phyloP scores from a whole-genome alignment of 2,329 filamentous ascomycete genomes.

The Xylaria polymorpha region DNA sequence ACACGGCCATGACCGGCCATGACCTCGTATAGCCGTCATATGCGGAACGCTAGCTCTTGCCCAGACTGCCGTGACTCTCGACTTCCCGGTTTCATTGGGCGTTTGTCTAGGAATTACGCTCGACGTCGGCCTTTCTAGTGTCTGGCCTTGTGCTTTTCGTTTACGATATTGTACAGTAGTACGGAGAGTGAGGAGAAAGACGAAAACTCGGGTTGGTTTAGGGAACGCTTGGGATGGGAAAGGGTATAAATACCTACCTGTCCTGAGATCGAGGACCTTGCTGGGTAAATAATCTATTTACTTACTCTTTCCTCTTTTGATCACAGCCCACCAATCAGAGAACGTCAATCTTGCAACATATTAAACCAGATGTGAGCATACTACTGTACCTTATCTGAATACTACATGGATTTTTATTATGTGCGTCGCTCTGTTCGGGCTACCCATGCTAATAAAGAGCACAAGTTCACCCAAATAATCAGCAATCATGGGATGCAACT shows the following conservation, averaged over 20 bases:
- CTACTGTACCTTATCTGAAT: not conserved
- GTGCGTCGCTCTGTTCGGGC: not conserved
- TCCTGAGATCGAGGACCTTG: constrained; percentile 33
- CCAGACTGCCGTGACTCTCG: not conserved
- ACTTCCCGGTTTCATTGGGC: constrained; percentile 14
- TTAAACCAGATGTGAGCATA: constrained; percentile 21
- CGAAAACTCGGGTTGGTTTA: constrained; percentile 1
- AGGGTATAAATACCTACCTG: constrained; percentile 40
- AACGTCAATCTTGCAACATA: constrained; percentile 20
- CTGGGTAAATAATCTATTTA: constrained; percentile 27
- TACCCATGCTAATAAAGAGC: constrained; percentile 3
- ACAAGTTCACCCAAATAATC: constrained; percentile 12
- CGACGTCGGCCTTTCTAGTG: not conserved
- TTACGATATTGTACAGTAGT: not conserved
- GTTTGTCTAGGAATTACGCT: not conserved
- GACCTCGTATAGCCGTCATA: constrained; percentile 29
- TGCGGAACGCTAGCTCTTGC: constrained; percentile 6
- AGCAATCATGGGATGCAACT: constrained; percentile 46
- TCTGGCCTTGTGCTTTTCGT: not conserved
- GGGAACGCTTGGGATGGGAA: not conserved
- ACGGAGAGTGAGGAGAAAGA: not conserved
- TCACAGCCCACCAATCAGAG: constrained; percentile 40
- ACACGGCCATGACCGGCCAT: constrained; percentile 31
- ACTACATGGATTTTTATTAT: not conserved
- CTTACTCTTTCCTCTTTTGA: constrained; percentile 32